Conservation (phyloP, 2,329 filamentous ascomycete species). For the Cladosporium sp. region DNA sequence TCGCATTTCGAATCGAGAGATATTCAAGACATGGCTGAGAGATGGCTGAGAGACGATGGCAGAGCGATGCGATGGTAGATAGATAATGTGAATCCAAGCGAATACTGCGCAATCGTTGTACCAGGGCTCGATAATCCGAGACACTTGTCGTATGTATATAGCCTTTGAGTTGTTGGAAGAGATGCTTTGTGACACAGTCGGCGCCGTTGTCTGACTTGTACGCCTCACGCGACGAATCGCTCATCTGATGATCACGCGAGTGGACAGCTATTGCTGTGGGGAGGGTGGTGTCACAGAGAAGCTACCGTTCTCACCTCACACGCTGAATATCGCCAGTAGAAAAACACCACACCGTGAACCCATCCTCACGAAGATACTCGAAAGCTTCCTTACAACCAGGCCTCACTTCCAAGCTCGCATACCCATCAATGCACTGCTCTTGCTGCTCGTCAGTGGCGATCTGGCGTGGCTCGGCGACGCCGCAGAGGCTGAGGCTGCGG, state of each 20-base stretch:
- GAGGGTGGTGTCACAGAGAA: too few relatives aligned
- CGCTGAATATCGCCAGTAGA: constrained; percentile 55
- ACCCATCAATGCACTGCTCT: constrained; percentile 44
- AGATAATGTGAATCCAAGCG: not conserved
- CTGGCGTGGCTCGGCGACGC: constrained; percentile 46
- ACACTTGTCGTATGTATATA: constrained; percentile 35
- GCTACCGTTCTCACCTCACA: too few relatives aligned
- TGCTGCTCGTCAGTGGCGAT: constrained; percentile 50
- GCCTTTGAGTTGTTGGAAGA: too few relatives aligned
- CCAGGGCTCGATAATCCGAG: too few relatives aligned
- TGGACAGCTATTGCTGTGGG: too few relatives aligned
- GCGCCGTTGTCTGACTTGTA: too few relatives aligned
- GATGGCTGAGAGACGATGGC: too few relatives aligned
- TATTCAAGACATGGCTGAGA: not conserved
- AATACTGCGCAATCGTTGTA: not conserved
- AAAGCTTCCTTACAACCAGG: constrained; percentile 48
- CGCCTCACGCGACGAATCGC: too few relatives aligned
- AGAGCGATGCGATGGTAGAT: not conserved
- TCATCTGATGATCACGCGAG: too few relatives aligned
- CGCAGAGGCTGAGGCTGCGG: constrained; percentile 50
- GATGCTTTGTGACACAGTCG: too few relatives aligned
- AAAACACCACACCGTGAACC: constrained; percentile 58
- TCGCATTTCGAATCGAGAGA: constrained; percentile 3
- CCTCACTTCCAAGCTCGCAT: constrained; percentile 39
- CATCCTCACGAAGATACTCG: constrained; percentile 45